Conservation (phyloP, 2,329 filamentous ascomycete genomes). For the Ophiostoma sp. region DNA sequence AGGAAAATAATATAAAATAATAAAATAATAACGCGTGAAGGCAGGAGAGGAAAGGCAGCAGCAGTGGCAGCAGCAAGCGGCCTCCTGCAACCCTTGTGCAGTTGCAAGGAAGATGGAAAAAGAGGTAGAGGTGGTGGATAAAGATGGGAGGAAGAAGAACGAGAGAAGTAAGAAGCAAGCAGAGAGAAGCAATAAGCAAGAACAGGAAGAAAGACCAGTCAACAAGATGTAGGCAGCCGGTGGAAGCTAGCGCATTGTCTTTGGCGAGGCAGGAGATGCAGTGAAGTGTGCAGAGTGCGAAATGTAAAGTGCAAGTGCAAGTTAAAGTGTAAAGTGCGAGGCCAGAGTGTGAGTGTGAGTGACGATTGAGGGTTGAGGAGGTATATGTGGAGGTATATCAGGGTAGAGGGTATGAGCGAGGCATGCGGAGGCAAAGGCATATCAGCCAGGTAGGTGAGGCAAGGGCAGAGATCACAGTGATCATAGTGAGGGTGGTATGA, state of each 20-base stretch:
- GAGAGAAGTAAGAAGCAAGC: not conserved
- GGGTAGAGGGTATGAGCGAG: not conserved
- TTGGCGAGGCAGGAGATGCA: not conserved
- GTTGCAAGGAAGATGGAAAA: conserved; percentile 1
- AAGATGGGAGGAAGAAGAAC: not conserved
- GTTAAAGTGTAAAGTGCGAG: not conserved
- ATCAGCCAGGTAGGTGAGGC: not conserved
- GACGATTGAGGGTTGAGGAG: not conserved
- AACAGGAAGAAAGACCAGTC: not conserved
- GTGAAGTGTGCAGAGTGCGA: not conserved
- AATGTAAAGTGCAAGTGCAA: not conserved
- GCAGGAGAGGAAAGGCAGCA: not conserved
- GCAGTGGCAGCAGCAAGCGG: not conserved
- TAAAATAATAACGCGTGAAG: not conserved
- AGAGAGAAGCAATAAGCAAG: not conserved
- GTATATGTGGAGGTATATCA: not conserved
- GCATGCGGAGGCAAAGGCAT: not conserved
- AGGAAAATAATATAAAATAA: not conserved
- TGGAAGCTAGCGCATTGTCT: not conserved
- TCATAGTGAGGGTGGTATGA: too few relatives aligned
- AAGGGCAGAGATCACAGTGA: too few relatives aligned
- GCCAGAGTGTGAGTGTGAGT: not conserved
- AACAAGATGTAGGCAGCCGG: too few relatives aligned
- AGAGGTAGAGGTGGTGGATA: not conserved
- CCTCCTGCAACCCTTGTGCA: conserved; percentile 6